These are phyloP conservation scores for Chlorella sp. DNA, from an alignment of 139 green algal genomes.

Conservation along the genomic window DNA sequence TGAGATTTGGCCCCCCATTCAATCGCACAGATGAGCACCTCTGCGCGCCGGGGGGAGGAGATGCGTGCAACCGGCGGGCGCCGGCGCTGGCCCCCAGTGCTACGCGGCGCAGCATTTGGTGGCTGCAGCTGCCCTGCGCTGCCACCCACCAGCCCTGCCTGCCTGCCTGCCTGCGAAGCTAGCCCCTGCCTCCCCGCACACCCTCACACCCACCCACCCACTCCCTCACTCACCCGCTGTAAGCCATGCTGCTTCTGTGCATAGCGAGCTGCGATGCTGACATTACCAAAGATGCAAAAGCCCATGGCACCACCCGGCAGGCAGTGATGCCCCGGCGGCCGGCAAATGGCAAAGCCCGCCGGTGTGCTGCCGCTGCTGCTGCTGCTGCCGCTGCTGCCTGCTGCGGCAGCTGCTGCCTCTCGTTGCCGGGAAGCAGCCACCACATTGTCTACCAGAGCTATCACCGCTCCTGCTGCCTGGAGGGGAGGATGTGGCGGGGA, in stretches of 20 bases:
- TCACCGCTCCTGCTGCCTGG: constrained; percentile 48
- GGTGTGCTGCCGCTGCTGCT: not conserved
- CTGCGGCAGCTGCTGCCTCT: not conserved
- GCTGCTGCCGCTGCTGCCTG: not conserved
- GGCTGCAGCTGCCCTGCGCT: no score
- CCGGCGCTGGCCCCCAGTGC: no score
- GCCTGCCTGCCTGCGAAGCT: no score
- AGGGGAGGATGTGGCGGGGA: not conserved
- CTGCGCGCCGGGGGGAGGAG: no score
- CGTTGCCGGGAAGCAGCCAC: constrained; percentile 19
- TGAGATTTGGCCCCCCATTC: no score
- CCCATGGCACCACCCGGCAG: constrained; percentile 57
- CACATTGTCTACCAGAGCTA: constrained; percentile 52
- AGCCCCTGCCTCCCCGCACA: no score
- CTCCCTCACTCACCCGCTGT: constrained; percentile 33
- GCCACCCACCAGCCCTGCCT: not conserved
- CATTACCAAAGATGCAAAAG: constrained; percentile 89
- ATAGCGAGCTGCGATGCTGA: constrained; percentile 77
- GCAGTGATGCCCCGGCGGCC: constrained; percentile 91
- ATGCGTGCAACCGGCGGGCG: no score
- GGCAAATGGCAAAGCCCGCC: constrained; percentile 77
- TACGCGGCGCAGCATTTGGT: no score
- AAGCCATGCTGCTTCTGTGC: constrained; percentile 51
- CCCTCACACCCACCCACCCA: not conserved
- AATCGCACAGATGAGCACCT: no score